These are phyloP conservation scores for Lyophyllum decastes DNA, from an alignment of 768 basidiomycete genomes.

Conservation along the genomic window DNA sequence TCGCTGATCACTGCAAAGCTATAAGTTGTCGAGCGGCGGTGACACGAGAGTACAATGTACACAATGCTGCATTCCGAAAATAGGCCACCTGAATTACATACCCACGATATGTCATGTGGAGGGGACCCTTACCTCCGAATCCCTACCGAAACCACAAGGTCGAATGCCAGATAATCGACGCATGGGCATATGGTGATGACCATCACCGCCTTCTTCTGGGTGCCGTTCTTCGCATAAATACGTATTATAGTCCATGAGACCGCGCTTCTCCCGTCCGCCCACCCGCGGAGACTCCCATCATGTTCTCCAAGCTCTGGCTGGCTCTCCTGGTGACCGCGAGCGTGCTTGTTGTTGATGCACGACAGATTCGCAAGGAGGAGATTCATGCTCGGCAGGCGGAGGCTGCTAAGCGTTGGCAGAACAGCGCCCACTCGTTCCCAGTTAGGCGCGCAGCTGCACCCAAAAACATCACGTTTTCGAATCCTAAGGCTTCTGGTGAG, in stretches of 20 bases:
- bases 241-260: neutral
- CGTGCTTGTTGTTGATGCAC: slow-evolving; percentile 23
- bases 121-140: neutral
- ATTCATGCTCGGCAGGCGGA: slow-evolving; percentile 45
- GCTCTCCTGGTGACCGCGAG: slow-evolving; percentile 17
- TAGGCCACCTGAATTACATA: neutral
- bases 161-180: neutral
- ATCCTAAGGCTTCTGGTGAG: slow-evolving; percentile 63
- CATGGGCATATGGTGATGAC: neutral
- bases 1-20: no score
- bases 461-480: slow-evolving; percentile 73
- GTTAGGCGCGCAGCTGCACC: slow-evolving; percentile 20
- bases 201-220: neutral
- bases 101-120: neutral
- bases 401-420: slow-evolving; percentile 44
- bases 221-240: neutral
- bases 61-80: neutral
- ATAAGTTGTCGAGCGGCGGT: no score
- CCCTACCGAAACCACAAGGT: neutral
- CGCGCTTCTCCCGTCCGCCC: neutral
- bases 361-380: slow-evolving; percentile 41
- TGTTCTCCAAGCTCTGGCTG: slow-evolving; percentile 18
- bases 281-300: neutral
- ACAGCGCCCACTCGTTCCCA: slow-evolving; percentile 14
- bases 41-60: no score